Evolutionary conservation across 1,284 basidiomycete species (phyloP).

Genomic region (Ceratobasidium sp.): DNA sequence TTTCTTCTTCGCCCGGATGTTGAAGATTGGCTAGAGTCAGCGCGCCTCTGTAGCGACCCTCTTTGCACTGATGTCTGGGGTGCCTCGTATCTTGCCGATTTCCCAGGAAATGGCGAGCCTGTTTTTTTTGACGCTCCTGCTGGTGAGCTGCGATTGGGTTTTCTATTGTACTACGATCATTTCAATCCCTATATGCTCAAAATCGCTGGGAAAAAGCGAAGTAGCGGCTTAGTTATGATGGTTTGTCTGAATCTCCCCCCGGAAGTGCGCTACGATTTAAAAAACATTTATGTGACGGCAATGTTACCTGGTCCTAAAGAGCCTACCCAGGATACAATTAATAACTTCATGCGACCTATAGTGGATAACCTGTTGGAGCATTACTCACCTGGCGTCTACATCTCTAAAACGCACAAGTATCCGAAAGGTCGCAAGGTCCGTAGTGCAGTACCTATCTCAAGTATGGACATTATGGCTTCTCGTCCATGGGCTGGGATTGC

Average conservation of each 20-base stretch:
- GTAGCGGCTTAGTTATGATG: constrained; percentile 58
- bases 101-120: constrained; percentile 51
- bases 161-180: constrained; percentile 57
- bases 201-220: constrained; percentile 55
- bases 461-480: neutral
- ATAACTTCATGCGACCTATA: constrained; percentile 43
- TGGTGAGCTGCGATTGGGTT: constrained; percentile 53
- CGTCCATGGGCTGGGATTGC: neutral
- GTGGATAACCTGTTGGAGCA: neutral
- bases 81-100: constrained; percentile 53
- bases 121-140: constrained; percentile 47
- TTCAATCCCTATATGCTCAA: constrained; percentile 54
- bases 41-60: neutral
- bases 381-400: constrained; percentile 52
- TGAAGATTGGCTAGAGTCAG: constrained; percentile 30
- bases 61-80: constrained; percentile 53
- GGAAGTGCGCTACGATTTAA: constrained; percentile 54
- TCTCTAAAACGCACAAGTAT: constrained; percentile 45
- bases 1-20: constrained; percentile 30
- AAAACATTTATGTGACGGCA: constrained; percentile 61
- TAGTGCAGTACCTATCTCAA: neutral
- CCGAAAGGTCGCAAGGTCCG: constrained; percentile 12
- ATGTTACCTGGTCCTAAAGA: constrained; percentile 58
- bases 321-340: constrained; percentile 55
- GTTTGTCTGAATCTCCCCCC: constrained; percentile 61